These are phyloP conservation scores for Vigna unguiculata DNA, from an alignment of 306 rosid species.

Conservation along the genomic window DNA sequence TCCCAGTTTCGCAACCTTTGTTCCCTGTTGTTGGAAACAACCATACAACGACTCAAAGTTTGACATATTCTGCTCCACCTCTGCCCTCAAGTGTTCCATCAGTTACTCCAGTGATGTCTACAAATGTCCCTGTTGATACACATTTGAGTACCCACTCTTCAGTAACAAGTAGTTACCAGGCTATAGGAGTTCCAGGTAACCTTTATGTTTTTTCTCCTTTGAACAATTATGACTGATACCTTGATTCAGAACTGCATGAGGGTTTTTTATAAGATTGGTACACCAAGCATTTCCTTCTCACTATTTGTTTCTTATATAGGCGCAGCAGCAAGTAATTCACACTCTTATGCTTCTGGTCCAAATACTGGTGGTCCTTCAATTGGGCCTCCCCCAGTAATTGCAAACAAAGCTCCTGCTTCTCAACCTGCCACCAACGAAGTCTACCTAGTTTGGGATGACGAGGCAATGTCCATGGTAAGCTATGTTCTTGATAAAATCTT, in stretches of 20 bases:
- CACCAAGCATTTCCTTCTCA: slow-evolving; percentile 7
- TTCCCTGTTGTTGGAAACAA: slow-evolving; percentile 91
- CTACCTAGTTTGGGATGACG: slow-evolving; percentile 99
- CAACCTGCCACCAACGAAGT: slow-evolving; percentile 95
- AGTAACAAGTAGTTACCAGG: slow-evolving; percentile 54
- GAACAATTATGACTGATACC: slow-evolving; percentile 15
- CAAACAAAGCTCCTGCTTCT: slow-evolving; percentile 83
- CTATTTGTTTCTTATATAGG: slow-evolving; percentile 54
- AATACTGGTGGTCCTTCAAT: slow-evolving; percentile 98
- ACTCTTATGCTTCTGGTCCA: slow-evolving; percentile 98
- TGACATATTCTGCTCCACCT: slow-evolving; percentile 67
- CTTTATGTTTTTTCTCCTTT: slow-evolving; percentile 20
- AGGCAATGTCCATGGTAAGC: slow-evolving; percentile 99
- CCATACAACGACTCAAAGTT: slow-evolving; percentile 62
- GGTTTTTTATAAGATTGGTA: slow-evolving; percentile 18
- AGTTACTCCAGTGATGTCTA: slow-evolving; percentile 50
- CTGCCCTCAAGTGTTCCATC: slow-evolving; percentile 64
- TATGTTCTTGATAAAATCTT: slow-evolving; percentile 23
- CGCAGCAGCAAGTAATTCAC: slow-evolving; percentile 67
- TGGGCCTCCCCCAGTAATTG: slow-evolving; percentile 98
- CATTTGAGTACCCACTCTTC: slow-evolving; percentile 59
- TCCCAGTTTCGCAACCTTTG: slow-evolving; percentile 91
- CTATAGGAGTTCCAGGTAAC: slow-evolving; percentile 64
- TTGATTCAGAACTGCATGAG: neutral
- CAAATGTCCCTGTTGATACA: slow-evolving; percentile 59